Percentiles rank a stretch among this genome's conserved stretches.
phyloP scores from a whole-genome alignment of 208 protist genomes.

The Balamuthia mandrillaris region DNA sequence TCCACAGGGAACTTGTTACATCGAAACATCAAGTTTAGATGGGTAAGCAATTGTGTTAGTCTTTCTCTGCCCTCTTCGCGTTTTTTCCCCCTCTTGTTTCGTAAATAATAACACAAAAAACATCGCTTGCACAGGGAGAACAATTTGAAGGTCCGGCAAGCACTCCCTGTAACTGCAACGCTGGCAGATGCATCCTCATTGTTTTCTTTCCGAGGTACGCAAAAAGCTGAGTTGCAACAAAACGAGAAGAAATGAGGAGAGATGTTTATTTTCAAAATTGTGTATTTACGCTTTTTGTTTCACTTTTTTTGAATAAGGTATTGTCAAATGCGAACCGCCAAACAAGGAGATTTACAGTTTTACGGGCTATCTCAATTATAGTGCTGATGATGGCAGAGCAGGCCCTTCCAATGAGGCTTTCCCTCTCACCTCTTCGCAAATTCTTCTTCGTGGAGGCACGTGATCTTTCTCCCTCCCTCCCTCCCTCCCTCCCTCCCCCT shows the following conservation, averaged over 20 bases:
- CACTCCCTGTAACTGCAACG: neutral
- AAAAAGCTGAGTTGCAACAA: neutral
- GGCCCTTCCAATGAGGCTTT: neutral
- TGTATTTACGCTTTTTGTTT: neutral
- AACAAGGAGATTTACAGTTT: slow-evolving; percentile 33
- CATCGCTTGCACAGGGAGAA: neutral
- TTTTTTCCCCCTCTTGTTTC: neutral
- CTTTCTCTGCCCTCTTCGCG: neutral
- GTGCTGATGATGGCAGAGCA: slow-evolving; percentile 7
- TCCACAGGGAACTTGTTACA: slow-evolving; percentile 66
- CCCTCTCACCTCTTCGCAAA: neutral
- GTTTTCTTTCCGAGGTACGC: neutral
- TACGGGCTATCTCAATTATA: neutral
- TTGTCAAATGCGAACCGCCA: neutral
- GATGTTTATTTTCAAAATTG: neutral
- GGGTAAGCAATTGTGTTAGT: slow-evolving; percentile 49
- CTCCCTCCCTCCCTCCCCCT: too few relatives aligned
- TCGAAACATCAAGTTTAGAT: slow-evolving; percentile 89
- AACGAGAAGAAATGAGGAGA: neutral
- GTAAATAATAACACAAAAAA: neutral
- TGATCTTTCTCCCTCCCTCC: neutral
- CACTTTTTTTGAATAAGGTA: neutral
- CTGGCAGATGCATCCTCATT: neutral
- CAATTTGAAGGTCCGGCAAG: slow-evolving; percentile 24
- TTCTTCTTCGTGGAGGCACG: neutral